Evolutionary conservation across 2,329 filamentous ascomycete genomes (phyloP), one percentile per base, ranked within the genome.

Genomic region (Hymenoscyphus linearis): DNA sequence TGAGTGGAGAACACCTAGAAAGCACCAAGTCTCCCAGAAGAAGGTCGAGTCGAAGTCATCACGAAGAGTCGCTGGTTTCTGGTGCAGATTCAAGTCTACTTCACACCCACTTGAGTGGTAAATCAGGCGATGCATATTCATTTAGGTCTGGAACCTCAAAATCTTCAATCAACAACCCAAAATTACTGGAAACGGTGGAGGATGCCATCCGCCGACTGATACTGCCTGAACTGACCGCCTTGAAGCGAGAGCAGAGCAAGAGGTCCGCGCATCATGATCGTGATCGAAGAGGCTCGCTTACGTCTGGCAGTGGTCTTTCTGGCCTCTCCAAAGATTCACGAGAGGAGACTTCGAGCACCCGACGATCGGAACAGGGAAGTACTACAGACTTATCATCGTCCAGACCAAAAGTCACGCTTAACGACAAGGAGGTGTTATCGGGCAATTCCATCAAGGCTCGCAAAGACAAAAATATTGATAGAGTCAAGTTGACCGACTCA

Each of bases 231-330:
- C 80, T 99, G 52, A 93, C 91, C 68, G 91, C 92, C 10, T 79
- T 99, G 59, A 97, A 96, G 74, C 86, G 93, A 69, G 92, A 96
- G 71, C 90, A 93, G 73, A 93, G 90, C 74, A 88, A 88, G 66
- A 85, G 88, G 65, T 85, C 88, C 65, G 83, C 88, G 66, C 88
- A 85, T 68, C 85, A 84, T 12, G 85, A 84, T 60, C 87, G 86
- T 61, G 53, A 81, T 76, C 53, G 87, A 61, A 55, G 85, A 68
- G 84, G 85, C 59, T 87, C 87, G 1, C 79, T 85, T 65, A 79
- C 76, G 66, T 84, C 76, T 71, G 83, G 75, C 69, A 88, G 78
- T 62, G 80, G 80, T 25, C 74, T 78, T 25, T 81, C 81, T 4
- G 80, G 80, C 27, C 74, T 78, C 25, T 81, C 81, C 3, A 80